These are phyloP conservation scores for Darksidea phi DNA, from an alignment of 495 filamentous ascomycete species.

Conservation along the genomic window DNA sequence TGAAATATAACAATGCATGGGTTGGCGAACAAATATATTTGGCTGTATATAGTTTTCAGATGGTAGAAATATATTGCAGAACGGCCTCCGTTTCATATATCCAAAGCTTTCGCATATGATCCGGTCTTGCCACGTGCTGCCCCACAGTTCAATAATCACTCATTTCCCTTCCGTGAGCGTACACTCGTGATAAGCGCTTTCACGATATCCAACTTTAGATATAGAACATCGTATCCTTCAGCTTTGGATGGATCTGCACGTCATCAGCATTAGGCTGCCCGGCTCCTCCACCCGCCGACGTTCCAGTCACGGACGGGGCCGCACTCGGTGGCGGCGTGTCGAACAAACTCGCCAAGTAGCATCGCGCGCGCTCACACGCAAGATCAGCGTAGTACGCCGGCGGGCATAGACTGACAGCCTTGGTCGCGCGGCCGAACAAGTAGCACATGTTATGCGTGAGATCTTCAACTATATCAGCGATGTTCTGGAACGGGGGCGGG, in stretches of 20 bases:
- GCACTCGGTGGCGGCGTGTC: conserved; percentile 41
- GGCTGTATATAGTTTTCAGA: neutral
- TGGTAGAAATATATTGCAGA: neutral
- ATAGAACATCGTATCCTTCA: conserved; percentile 74
- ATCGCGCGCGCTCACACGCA: conserved; percentile 66
- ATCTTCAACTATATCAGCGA: conserved; percentile 61
- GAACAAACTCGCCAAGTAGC: conserved; percentile 61
- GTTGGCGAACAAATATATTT: neutral
- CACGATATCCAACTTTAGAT: conserved; percentile 48
- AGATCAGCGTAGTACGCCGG: conserved; percentile 83
- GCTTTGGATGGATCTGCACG: conserved; percentile 49
- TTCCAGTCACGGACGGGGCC: conserved; percentile 13
- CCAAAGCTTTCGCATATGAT: neutral
- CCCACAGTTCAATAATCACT: neutral
- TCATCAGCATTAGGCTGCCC: conserved; percentile 32
- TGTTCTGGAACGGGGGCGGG: conserved; percentile 39
- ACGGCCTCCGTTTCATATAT: neutral
- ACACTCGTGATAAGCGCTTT: neutral
- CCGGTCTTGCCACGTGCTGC: neutral
- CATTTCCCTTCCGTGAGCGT: neutral
- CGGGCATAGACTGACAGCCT: conserved; percentile 74
- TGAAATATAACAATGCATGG: neutral
- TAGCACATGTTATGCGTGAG: conserved; percentile 77
- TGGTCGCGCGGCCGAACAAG: conserved; percentile 75
- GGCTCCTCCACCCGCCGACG: conserved; percentile 12